Conservation (phyloP, 169 alveolate species). For the Pseudocohnilembus persalinus region DNA sequence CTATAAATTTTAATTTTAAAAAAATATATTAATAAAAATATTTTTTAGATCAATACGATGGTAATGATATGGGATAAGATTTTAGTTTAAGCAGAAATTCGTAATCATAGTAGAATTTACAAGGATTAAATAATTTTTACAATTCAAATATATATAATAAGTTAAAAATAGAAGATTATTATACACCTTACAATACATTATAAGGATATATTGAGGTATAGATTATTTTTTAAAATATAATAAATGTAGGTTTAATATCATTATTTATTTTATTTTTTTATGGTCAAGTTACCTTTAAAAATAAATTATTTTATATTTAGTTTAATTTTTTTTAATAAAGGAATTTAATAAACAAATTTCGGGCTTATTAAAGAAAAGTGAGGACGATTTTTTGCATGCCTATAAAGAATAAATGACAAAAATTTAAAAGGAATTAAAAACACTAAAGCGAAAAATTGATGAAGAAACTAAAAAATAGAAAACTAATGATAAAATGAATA, state of each 20-base stretch:
- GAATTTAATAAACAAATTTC: constrained; percentile 7
- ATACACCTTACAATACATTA: background rate
- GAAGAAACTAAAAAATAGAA: constrained; percentile 48
- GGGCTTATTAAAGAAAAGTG: constrained; percentile 27
- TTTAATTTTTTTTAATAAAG: background rate
- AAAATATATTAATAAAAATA: too few relatives aligned
- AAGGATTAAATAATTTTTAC: too few relatives aligned
- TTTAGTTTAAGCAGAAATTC: too few relatives aligned
- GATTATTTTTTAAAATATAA: background rate
- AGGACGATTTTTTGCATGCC: constrained; percentile 52
- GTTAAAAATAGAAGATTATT: background rate
- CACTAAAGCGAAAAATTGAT: constrained; percentile 44
- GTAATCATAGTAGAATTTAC: too few relatives aligned
- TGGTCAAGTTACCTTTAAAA: too few relatives aligned
- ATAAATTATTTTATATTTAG: too few relatives aligned
- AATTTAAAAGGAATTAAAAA: constrained; percentile 40
- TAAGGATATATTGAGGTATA: background rate
- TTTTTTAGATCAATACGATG: too few relatives aligned
- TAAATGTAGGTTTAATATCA: too few relatives aligned
- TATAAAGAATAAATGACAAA: constrained; percentile 43
- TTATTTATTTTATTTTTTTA: too few relatives aligned
- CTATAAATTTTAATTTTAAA: too few relatives aligned
- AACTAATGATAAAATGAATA: constrained; percentile 48
- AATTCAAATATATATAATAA: background rate
- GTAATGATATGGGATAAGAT: too few relatives aligned